A percentile compares a stretch with the other conserved stretches of the same genome.
Evolutionary conservation across 805 yeast genomes (phyloP).

Genomic region (Myxozyma geophila): DNA sequence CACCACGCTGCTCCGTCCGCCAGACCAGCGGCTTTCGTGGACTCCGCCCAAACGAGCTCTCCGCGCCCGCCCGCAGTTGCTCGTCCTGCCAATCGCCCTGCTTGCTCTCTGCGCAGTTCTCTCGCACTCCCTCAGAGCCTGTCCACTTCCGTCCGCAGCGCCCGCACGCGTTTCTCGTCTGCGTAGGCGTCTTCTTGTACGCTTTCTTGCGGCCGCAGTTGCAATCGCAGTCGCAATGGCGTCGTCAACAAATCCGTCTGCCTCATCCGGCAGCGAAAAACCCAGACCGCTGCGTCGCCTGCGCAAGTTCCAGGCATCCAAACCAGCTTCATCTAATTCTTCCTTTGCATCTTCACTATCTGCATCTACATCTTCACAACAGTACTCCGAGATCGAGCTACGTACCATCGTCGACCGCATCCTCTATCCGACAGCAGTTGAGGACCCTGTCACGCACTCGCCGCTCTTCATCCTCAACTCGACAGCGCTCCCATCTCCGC

Average conservation of each 20-base stretch:
- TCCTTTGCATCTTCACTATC: background rate
- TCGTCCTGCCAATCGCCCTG: conserved; percentile 15
- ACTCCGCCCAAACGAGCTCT: conserved; percentile 5
- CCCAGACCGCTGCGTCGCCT: conserved; percentile 6
- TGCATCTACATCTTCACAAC: background rate
- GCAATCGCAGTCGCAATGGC: conserved; percentile 7
- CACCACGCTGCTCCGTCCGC: conserved; percentile 18
- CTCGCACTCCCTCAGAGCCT: conserved; percentile 3
- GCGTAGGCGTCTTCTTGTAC: conserved; percentile 5
- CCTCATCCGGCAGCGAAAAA: background rate
- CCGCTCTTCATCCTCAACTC: conserved; percentile 86
- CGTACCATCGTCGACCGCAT: conserved; percentile 27
- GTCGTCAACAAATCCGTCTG: background rate
- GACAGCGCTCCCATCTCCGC: conserved; percentile 71
- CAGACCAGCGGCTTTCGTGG: conserved; percentile 15
- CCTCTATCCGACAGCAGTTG: conserved; percentile 52
- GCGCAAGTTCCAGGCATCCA: conserved; percentile 1
- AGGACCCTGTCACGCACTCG: conserved; percentile 67
- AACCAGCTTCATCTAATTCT: background rate
- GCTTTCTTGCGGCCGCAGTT: conserved; percentile 5
- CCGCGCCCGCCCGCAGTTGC: conserved; percentile 11
- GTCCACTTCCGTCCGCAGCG: background rate
- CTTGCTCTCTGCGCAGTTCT: conserved; percentile 7
- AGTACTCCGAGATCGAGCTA: conserved; percentile 26
- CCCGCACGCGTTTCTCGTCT: background rate